A percentile compares a stretch with the other conserved stretches of the same genome.
These are phyloP conservation scores for Leersia perrieri DNA, from an alignment of 176 grass and related monocot species.

Conservation along the genomic window DNA sequence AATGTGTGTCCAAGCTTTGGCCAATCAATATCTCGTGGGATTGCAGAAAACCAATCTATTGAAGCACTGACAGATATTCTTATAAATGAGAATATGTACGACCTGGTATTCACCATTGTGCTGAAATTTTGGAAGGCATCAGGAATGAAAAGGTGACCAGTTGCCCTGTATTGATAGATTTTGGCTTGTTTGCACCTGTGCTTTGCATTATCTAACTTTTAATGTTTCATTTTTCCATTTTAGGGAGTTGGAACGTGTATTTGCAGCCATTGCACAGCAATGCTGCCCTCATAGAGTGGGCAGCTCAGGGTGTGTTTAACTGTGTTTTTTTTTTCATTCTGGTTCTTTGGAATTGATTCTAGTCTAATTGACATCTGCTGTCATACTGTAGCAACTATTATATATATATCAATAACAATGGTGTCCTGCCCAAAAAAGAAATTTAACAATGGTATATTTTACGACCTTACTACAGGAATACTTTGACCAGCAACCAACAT, in stretches of 20 bases:
- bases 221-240: constrained; percentile 14
- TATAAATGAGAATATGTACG: constrained; percentile 80
- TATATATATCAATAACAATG: constrained; percentile 1
- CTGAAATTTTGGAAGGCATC: constrained; percentile 89
- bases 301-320: constrained; percentile 35
- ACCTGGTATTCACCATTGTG: constrained; percentile 80
- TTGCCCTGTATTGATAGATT: not conserved
- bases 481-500: constrained; percentile 40
- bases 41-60: constrained; percentile 62
- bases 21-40: not conserved
- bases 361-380: not conserved
- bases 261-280: constrained; percentile 73
- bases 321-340: not conserved
- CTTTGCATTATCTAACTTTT: constrained; percentile 20
- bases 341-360: not conserved
- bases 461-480: constrained; percentile 55
- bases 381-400: not conserved
- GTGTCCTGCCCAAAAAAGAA: not conserved
- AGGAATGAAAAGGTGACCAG: constrained; percentile 62
- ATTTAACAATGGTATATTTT: not conserved
- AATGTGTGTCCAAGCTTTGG: constrained; percentile 20
- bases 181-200: constrained; percentile 5
- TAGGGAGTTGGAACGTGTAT: constrained; percentile 83
- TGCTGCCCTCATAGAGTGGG: constrained; percentile 66
- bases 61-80: constrained; percentile 70